Evolutionary conservation across 2,329 filamentous ascomycete species (phyloP), one percentile per base, ranked within the genome.

Genomic region (Pseudogymnoascus sp.): DNA sequence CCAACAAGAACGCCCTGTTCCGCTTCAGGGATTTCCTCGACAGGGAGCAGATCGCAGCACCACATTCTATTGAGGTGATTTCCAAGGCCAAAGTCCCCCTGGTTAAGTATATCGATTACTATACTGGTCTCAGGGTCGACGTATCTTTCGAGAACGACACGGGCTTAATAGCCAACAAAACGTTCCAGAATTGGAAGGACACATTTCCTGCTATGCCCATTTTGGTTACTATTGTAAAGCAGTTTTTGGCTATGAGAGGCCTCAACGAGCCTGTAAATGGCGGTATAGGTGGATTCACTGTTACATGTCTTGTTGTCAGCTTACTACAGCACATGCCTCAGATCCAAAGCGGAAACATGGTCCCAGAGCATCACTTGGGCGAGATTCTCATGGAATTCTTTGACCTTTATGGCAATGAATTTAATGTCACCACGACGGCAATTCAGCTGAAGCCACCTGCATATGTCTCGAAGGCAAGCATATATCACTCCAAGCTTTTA

Each of bases 71-170:
- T 33, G 82, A 89, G 67, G 80, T 88, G 35, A 90, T 99, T 67
- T 70, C 81, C 1, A 79, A 81, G 66, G 92, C 94, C 21, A 91
- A 89, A 69, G 92, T 99, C 2, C 94, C 94, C 0, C 84, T 99
- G 61, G 84, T 97, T 75, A 99, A 99, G 74, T 97, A 90, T 70
- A 82, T 90, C 48, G 94, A 99, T 71, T 80, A 77, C 61, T 70
- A 82, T 60, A 97, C 92, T 1, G 87, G 86, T 10, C 78, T 99
- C 60, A 90, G 89, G 67, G 88, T 97, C 10, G 94, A 99, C 72
- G 83, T 99, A 10, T 97, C 92, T 0, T 97, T 99, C 71, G 93
- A 99, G 75, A 97, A 97, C 71, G 76, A 87, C 36, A 90, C 88
- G 42, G 94, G 94, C 9, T 77, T 97, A 8, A 76, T 82, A 15